These are phyloP conservation scores for Kalmanozyma brasiliensis DNA, from an alignment of 1,284 basidiomycete species.

Conservation along the genomic window DNA sequence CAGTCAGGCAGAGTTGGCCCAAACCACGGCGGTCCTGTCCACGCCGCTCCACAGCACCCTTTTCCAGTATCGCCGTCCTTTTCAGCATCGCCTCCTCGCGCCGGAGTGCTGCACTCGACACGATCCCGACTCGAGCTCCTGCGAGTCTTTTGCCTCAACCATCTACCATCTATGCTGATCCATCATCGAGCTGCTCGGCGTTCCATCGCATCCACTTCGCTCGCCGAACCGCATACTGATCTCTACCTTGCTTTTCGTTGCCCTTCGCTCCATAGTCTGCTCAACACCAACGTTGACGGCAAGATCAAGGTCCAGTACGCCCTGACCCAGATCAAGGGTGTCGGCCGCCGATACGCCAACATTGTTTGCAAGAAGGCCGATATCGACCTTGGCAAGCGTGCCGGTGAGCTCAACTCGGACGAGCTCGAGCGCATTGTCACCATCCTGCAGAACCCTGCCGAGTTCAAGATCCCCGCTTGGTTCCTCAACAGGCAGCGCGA, in stretches of 20 bases:
- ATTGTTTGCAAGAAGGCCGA: slow-evolving; percentile 99
- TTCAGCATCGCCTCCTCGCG: no score
- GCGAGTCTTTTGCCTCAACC: no score
- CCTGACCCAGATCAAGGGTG: slow-evolving; percentile 90
- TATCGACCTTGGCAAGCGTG: slow-evolving; percentile 97
- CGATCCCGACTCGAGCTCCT: no score
- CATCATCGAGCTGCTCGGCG: slow-evolving; percentile 22
- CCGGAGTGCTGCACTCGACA: no score
- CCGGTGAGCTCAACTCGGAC: slow-evolving; percentile 92
- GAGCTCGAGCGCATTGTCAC: slow-evolving; percentile 99
- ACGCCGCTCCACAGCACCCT: no score
- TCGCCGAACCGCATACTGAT: slow-evolving; percentile 5
- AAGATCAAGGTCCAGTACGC: slow-evolving; percentile 84
- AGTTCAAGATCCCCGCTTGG: slow-evolving; percentile 99
- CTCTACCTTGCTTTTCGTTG: background rate
- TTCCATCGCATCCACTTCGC: background rate
- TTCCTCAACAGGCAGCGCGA: slow-evolving; percentile 99
- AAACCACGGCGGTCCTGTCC: no score
- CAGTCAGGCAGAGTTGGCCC: no score
- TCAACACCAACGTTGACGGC: slow-evolving; percentile 99
- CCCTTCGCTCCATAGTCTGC: slow-evolving; percentile 73
- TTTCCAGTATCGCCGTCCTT: no score
- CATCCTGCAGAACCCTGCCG: slow-evolving; percentile 98
- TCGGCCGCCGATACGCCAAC: slow-evolving; percentile 98
- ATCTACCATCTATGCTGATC: background rate